These are phyloP conservation scores for Rosa chinensis DNA, from an alignment of 306 rosid genomes.

Conservation along the genomic window DNA sequence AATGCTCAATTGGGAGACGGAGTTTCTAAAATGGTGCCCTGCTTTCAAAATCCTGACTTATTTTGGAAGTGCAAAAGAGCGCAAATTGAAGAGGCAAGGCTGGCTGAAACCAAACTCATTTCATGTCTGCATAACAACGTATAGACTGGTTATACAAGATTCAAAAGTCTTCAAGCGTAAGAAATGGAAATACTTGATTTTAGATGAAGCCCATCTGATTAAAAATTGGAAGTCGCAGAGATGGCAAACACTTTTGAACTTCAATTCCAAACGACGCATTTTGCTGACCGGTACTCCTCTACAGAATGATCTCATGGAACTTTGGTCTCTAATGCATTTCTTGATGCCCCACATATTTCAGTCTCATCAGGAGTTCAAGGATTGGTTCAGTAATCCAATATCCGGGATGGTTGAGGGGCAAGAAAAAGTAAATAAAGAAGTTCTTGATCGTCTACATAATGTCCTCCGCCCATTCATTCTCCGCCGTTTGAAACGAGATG, in stretches of 20 bases:
- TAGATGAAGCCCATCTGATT: constrained; percentile 98
- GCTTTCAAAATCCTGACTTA: constrained; percentile 93
- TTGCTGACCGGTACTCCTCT: constrained; percentile 94
- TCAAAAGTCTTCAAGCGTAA: constrained; percentile 97
- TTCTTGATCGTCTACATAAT: constrained; percentile 96
- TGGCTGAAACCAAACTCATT: constrained; percentile 93
- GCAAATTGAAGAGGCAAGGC: constrained; percentile 91
- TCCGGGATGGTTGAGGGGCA: constrained; percentile 99
- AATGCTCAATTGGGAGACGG: constrained; percentile 99
- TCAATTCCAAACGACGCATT: constrained; percentile 92
- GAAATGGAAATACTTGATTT: constrained; percentile 97
- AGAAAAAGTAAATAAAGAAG: constrained; percentile 95
- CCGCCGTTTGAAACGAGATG: constrained; percentile 91
- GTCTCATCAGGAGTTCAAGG: constrained; percentile 99
- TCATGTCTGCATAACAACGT: constrained; percentile 96
- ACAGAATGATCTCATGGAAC: constrained; percentile 99
- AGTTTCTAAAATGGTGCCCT: constrained; percentile 98
- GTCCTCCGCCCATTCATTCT: constrained; percentile 97
- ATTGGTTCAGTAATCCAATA: constrained; percentile 98
- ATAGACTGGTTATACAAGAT: constrained; percentile 95
- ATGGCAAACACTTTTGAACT: constrained; percentile 98
- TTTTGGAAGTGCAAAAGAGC: constrained; percentile 95
- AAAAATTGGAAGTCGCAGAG: constrained; percentile 99
- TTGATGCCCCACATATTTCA: constrained; percentile 99
- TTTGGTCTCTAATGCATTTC: constrained; percentile 99